Conservation (phyloP, 1,284 basidiomycete species). For the Kwoniella shivajii region DNA sequence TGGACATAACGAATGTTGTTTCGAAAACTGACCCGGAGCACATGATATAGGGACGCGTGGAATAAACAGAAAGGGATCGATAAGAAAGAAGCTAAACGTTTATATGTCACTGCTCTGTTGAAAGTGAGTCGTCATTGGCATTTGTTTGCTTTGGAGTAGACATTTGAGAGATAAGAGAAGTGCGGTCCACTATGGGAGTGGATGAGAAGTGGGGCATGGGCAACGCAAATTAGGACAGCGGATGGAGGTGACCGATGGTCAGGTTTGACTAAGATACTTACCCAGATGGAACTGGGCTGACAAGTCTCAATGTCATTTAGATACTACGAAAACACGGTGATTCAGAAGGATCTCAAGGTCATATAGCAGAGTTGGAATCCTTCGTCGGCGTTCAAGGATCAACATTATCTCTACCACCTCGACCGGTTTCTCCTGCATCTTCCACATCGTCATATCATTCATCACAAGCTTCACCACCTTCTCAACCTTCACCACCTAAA, state of each 20-base stretch:
- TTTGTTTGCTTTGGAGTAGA: too few species aligned
- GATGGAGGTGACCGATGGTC: too few species aligned
- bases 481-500: constrained; percentile 23
- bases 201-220: too few species aligned
- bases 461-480: constrained; percentile 38
- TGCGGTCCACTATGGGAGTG: too few species aligned
- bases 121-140: constrained; percentile 61
- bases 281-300: too few species aligned
- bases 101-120: constrained; percentile 83
- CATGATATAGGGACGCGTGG: constrained; percentile 86
- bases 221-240: too few species aligned
- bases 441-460: constrained; percentile 49
- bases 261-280: too few species aligned
- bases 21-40: constrained; percentile 24
- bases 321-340: constrained; percentile 80
- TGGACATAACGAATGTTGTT: neutral
- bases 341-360: constrained; percentile 71
- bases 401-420: neutral
- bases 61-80: constrained; percentile 82
- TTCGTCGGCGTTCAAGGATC: constrained; percentile 51
- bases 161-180: too few species aligned
- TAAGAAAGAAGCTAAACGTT: constrained; percentile 78
- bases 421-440: constrained; percentile 38
- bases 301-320: constrained; percentile 56
- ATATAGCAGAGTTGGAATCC: constrained; percentile 80